Conservation (phyloP, 495 filamentous ascomycete species). For the Penicillium argentinense region DNA sequence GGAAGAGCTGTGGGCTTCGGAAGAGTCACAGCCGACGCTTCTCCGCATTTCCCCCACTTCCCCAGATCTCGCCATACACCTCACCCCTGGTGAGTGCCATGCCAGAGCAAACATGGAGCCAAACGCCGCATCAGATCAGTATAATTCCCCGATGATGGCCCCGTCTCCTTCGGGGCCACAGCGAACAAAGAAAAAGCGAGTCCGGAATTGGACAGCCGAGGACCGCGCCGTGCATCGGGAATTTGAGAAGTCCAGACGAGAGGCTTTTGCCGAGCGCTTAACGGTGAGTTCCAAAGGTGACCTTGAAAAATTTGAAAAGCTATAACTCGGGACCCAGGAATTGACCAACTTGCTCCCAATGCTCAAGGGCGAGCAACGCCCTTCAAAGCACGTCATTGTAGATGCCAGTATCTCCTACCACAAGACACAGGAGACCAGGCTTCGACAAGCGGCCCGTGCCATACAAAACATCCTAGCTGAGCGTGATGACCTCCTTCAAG, state of each 20-base stretch:
- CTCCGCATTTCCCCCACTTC: slow-evolving; percentile 17
- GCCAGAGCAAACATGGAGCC: background rate
- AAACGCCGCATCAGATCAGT: background rate
- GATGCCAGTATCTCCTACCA: slow-evolving; percentile 19
- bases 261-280: slow-evolving; percentile 17
- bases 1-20: background rate
- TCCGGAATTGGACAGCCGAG: slow-evolving; percentile 19
- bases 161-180: background rate
- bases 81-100: background rate
- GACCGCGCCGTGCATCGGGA: slow-evolving; percentile 17
- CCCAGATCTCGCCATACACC: slow-evolving; percentile 9
- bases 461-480: slow-evolving; percentile 8
- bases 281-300: background rate
- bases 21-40: slow-evolving; percentile 2
- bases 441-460: background rate
- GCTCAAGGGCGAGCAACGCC: slow-evolving; percentile 11
- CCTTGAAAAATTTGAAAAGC: too few relatives aligned
- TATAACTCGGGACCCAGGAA: too few relatives aligned
- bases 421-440: slow-evolving; percentile 9
- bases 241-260: slow-evolving; percentile 20
- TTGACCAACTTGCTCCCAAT: slow-evolving; percentile 12
- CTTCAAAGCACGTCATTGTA: slow-evolving; percentile 19
- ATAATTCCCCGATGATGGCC: background rate
- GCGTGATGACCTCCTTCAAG: slow-evolving; percentile 11
- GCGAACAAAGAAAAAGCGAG: slow-evolving; percentile 16